A percentile compares a stretch with the other conserved stretches of the same genome.
Evolutionary conservation across 768 basidiomycete genomes (phyloP).

Genomic region (Lactarius deliciosus): DNA sequence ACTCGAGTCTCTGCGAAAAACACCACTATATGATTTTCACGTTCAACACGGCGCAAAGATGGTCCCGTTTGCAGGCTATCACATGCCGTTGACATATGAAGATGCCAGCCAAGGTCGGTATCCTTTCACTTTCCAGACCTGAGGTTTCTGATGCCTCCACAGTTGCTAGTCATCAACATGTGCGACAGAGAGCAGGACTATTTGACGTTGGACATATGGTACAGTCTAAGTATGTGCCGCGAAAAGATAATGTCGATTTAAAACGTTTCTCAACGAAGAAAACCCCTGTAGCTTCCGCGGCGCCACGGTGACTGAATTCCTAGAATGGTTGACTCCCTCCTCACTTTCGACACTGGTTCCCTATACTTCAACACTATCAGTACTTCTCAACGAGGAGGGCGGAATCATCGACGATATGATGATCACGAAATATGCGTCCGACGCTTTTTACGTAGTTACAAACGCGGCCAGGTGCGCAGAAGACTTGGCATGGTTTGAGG

Average conservation of each 20-base stretch:
- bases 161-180: conserved; percentile 92
- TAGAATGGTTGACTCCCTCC: conserved; percentile 89
- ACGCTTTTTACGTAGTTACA: conserved; percentile 92
- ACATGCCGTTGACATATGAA: conserved; percentile 90
- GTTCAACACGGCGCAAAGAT: conserved; percentile 81
- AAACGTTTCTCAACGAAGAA: background rate
- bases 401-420: conserved; percentile 97
- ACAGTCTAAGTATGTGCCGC: conserved; percentile 68
- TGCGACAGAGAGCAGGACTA: conserved; percentile 76
- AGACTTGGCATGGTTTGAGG: conserved; percentile 76
- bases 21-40: conserved; percentile 89
- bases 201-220: conserved; percentile 99
- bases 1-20: conserved; percentile 48
- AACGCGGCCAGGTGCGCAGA: conserved; percentile 86
- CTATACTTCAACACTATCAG: conserved; percentile 82
- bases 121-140: conserved; percentile 14
- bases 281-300: conserved; percentile 70
- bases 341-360: conserved; percentile 65
- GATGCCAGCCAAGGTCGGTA: conserved; percentile 71
- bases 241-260: background rate
- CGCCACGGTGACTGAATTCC: conserved; percentile 70
- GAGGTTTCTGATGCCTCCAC: conserved; percentile 15
- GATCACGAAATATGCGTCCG: conserved; percentile 77
- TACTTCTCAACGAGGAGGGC: conserved; percentile 83
- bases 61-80: conserved; percentile 94